Evolutionary conservation across 139 green algal species (phyloP).

Genomic region (Penium margaritaceum): DNA sequence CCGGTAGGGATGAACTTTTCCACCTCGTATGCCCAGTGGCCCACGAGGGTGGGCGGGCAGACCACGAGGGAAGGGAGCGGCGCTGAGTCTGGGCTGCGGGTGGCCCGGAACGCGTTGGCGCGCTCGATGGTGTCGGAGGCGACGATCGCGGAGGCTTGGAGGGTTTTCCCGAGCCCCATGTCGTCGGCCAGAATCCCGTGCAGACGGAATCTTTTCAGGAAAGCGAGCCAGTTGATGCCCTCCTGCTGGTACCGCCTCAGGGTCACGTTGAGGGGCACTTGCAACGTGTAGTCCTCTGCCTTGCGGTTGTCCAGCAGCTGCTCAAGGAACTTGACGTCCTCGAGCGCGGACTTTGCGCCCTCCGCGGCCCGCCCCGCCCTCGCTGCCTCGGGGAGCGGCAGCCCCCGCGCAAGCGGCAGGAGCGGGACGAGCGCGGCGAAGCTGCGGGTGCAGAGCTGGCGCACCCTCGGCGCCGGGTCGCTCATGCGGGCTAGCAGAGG

Average conservation of each 20-base stretch:
- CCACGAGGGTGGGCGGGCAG: slow-evolving; percentile 86
- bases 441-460: slow-evolving; percentile 56
- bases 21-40: slow-evolving; percentile 84
- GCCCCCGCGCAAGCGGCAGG: slow-evolving; percentile 73
- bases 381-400: slow-evolving; percentile 56
- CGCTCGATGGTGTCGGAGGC: slow-evolving; percentile 47
- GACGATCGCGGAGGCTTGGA: slow-evolving; percentile 65
- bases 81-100: not conserved
- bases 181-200: slow-evolving; percentile 92
- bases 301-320: slow-evolving; percentile 80
- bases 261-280: slow-evolving; percentile 52
- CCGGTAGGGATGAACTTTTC: slow-evolving; percentile 59
- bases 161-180: slow-evolving; percentile 79
- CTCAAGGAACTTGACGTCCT: slow-evolving; percentile 71
- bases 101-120: not conserved
- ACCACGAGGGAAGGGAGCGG: slow-evolving; percentile 69
- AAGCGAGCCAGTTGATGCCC: slow-evolving; percentile 93
- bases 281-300: slow-evolving; percentile 64
- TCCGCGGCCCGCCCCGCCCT: slow-evolving; percentile 56
- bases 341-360: slow-evolving; percentile 46
- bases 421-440: slow-evolving; percentile 78
- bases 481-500: slow-evolving; percentile 81
- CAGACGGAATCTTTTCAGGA: slow-evolving; percentile 84
- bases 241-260: slow-evolving; percentile 78
- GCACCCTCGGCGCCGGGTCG: slow-evolving; percentile 60